A percentile compares a stretch with the other conserved stretches of the same genome.
phyloP scores from a whole-genome alignment of 2,329 filamentous ascomycete species.

The Aspergillus aculeatinus region DNA sequence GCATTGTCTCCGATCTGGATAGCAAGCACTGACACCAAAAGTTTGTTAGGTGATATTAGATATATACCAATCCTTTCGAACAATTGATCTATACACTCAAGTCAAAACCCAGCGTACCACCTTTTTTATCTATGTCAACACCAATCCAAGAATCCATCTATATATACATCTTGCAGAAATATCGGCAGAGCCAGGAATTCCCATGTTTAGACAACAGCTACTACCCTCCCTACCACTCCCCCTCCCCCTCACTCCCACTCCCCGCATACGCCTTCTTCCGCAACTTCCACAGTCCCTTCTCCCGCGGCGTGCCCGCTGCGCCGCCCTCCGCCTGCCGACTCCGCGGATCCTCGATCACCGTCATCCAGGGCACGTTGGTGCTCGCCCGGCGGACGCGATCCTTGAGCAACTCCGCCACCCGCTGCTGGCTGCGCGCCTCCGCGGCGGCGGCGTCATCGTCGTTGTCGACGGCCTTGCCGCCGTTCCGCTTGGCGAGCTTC shows the following conservation, averaged over 20 bases:
- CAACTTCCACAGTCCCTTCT: conserved; percentile 40
- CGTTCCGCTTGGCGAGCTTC: conserved; percentile 21
- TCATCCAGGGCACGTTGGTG: conserved; percentile 43
- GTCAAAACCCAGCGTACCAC: too few relatives aligned
- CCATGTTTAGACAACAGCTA: too few relatives aligned
- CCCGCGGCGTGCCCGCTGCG: conserved; percentile 25
- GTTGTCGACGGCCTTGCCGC: conserved; percentile 2
- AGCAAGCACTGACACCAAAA: too few relatives aligned
- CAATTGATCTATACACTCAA: too few relatives aligned
- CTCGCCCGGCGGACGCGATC: conserved; percentile 38
- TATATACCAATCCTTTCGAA: too few relatives aligned
- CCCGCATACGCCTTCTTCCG: conserved; percentile 40
- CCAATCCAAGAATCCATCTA: too few relatives aligned
- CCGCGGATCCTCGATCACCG: conserved; percentile 36
- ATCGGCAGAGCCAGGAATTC: too few relatives aligned
- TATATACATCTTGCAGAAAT: too few relatives aligned
- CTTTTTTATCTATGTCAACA: too few relatives aligned
- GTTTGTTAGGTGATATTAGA: too few relatives aligned
- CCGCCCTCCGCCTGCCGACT: conserved; percentile 30
- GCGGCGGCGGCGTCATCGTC: neutral
- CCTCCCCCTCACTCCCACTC: conserved; percentile 40
- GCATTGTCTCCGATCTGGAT: too few relatives aligned
- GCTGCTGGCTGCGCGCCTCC: conserved; percentile 2
- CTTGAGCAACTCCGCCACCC: conserved; percentile 28
- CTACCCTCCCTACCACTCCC: neutral